Conservation (phyloP, 768 basidiomycete genomes). For the Epithele typhae region DNA sequence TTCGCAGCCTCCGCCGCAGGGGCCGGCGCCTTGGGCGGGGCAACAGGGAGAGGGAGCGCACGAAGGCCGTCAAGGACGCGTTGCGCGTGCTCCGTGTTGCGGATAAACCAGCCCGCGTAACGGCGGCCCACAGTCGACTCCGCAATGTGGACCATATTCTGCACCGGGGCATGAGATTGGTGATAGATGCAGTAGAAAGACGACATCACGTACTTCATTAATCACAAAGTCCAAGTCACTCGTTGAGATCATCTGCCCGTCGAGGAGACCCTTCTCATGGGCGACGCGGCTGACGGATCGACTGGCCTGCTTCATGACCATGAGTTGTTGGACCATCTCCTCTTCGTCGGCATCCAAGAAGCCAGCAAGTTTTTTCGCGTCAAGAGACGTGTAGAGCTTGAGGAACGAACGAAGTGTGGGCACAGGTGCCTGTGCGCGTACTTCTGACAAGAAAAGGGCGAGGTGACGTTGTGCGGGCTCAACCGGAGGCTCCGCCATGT, state of each 20-base stretch:
- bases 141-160: conserved; percentile 97
- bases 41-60: conserved; percentile 45
- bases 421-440: conserved; percentile 68
- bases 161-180: background rate
- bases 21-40: conserved; percentile 11
- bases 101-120: conserved; percentile 97
- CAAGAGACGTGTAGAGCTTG: conserved; percentile 93
- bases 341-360: conserved; percentile 94
- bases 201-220: conserved; percentile 66
- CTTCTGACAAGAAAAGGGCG: conserved; percentile 78
- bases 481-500: conserved; percentile 33
- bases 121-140: conserved; percentile 92
- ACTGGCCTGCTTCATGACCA: conserved; percentile 90
- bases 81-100: conserved; percentile 89
- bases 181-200: too few relatives aligned
- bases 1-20: conserved; percentile 11
- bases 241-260: conserved; percentile 82
- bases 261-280: conserved; percentile 56
- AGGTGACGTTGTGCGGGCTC: conserved; percentile 88
- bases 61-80: conserved; percentile 80
- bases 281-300: conserved; percentile 62
- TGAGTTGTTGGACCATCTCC: conserved; percentile 92
- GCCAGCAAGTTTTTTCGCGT: conserved; percentile 84
- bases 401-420: conserved; percentile 88
- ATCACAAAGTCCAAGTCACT: conserved; percentile 97